These are phyloP conservation scores for Globisporangium middletonii DNA, from an alignment of 352 stramenopile species.

Conservation along the genomic window DNA sequence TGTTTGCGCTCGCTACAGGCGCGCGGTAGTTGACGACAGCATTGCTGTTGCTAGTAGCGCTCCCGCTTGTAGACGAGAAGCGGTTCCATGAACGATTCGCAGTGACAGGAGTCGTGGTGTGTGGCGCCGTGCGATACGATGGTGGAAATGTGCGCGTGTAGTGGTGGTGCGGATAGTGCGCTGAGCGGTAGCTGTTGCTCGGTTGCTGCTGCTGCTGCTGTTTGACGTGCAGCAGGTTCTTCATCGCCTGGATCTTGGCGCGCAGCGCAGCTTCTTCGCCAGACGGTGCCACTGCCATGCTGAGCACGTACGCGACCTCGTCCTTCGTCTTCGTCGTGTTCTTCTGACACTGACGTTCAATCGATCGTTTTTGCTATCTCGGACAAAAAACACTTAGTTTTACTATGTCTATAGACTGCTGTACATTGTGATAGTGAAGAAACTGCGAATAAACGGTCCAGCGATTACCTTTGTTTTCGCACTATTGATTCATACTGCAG, in stretches of 20 bases:
- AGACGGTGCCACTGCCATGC: conserved; percentile 14
- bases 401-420: too few species aligned
- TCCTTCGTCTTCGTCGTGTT: not conserved
- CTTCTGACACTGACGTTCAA: too few species aligned
- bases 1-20: conserved; percentile 31
- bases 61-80: not conserved
- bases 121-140: conserved; percentile 5
- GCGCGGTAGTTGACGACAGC: not conserved
- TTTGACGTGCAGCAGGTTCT: conserved; percentile 65
- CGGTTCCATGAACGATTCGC: conserved; percentile 47
- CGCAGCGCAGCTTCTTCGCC: conserved; percentile 61
- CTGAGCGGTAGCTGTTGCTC: not conserved
- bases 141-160: conserved; percentile 1
- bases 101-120: not conserved
- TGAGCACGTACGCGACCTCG: not conserved
- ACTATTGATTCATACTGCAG: too few species aligned
- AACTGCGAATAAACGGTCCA: too few species aligned
- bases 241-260: conserved; percentile 80
- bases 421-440: too few species aligned
- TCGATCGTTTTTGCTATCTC: too few species aligned
- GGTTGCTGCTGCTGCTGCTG: conserved; percentile 12
- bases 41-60: not conserved
- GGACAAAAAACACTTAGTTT: too few species aligned
- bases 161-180: not conserved
- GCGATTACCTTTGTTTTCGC: too few species aligned